A percentile compares a stretch with the other conserved stretches of the same genome.
phyloP scores from a whole-genome alignment of 345 rosid genomes.

The Gossypium thurberi region DNA sequence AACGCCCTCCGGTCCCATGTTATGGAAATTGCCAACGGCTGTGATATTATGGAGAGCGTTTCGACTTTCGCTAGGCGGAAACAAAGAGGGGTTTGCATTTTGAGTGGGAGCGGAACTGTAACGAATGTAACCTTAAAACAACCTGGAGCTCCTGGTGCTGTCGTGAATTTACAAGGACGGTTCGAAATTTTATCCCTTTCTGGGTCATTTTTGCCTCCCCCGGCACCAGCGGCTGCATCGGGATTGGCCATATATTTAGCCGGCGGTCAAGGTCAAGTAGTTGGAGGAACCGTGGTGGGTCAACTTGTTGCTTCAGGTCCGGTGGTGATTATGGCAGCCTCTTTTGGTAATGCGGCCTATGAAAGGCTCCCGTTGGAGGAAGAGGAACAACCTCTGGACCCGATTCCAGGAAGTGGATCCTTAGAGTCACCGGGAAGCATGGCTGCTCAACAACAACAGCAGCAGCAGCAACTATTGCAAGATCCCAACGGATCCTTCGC shows the following conservation, averaged over 20 bases:
- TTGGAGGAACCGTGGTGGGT: slow-evolving; percentile 87
- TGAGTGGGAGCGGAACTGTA: slow-evolving; percentile 86
- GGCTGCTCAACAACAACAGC: slow-evolving; percentile 22
- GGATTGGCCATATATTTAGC: slow-evolving; percentile 80
- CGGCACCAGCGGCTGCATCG: slow-evolving; percentile 87
- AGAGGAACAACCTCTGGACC: slow-evolving; percentile 39
- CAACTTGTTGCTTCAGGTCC: slow-evolving; percentile 82
- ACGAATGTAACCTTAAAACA: slow-evolving; percentile 72
- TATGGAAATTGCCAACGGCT: slow-evolving; percentile 73
- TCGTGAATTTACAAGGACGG: slow-evolving; percentile 78
- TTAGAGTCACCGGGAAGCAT: slow-evolving; percentile 33
- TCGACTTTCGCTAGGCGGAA: slow-evolving; percentile 68
- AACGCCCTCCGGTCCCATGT: slow-evolving; percentile 93
- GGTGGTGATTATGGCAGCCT: slow-evolving; percentile 89
- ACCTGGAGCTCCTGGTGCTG: slow-evolving; percentile 76
- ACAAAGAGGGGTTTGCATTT: slow-evolving; percentile 81
- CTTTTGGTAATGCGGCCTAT: slow-evolving; percentile 97
- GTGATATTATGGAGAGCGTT: slow-evolving; percentile 77
- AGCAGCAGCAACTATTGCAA: slow-evolving; percentile 58
- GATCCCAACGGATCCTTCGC: slow-evolving; percentile 51
- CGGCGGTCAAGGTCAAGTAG: slow-evolving; percentile 96
- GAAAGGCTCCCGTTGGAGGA: slow-evolving; percentile 81
- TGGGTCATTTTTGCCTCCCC: slow-evolving; percentile 88
- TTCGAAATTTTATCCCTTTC: slow-evolving; percentile 87
- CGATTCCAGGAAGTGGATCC: slow-evolving; percentile 27